These are phyloP conservation scores for Chloridella minuta DNA, from an alignment of 352 stramenopile genomes.

Conservation along the genomic window DNA sequence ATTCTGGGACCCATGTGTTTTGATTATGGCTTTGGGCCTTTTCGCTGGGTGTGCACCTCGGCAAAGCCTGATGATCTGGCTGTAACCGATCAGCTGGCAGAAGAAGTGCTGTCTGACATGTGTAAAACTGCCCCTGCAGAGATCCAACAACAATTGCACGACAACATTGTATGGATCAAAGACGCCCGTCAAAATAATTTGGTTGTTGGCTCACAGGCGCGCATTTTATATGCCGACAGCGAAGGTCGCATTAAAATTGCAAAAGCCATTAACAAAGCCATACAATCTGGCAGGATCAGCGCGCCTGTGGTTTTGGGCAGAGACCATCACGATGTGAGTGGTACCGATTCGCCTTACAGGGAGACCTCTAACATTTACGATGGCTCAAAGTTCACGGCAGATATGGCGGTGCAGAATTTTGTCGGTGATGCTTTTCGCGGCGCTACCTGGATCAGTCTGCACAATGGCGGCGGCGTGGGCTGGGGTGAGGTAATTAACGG, in stretches of 20 bases:
- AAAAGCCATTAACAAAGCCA: constrained; percentile 40
- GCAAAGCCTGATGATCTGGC: constrained; percentile 28
- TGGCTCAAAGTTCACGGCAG: constrained; percentile 39
- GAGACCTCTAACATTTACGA: constrained; percentile 50
- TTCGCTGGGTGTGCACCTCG: constrained; percentile 47
- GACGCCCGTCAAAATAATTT: constrained; percentile 40
- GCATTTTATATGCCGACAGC: constrained; percentile 44
- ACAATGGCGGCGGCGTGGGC: constrained; percentile 46
- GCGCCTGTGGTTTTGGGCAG: constrained; percentile 36
- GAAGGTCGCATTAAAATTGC: constrained; percentile 35
- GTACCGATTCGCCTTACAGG: constrained; percentile 44
- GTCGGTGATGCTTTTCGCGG: constrained; percentile 40
- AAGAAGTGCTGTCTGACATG: constrained; percentile 31
- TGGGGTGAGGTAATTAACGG: constrained; percentile 52
- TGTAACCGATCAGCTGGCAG: constrained; percentile 37
- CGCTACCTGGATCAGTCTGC: constrained; percentile 42
- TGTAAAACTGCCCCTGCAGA: constrained; percentile 26
- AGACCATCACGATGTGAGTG: constrained; percentile 49
- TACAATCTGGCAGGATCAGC: constrained; percentile 30
- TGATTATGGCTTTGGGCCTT: constrained; percentile 39
- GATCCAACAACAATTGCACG: constrained; percentile 33
- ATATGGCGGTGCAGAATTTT: constrained; percentile 53
- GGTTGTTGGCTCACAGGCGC: constrained; percentile 43
- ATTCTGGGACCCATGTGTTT: constrained; percentile 59
- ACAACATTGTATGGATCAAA: constrained; percentile 46